phyloP scores from a whole-genome alignment of 2,329 filamentous ascomycete species.

The Penicillium sp. region DNA sequence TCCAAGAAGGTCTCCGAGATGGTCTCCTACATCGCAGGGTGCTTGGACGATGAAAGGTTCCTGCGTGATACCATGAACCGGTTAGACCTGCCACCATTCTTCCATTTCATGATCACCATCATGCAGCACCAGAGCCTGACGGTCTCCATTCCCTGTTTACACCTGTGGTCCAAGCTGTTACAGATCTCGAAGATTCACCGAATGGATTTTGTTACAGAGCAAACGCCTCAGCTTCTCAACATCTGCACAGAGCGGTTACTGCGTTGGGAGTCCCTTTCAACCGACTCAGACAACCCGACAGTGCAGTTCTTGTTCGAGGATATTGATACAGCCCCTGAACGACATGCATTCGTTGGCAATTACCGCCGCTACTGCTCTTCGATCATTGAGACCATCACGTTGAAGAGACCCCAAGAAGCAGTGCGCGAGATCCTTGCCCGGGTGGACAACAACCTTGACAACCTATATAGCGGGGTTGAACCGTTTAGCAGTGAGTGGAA shows the following conservation, averaged over 20 bases:
- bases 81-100: constrained; percentile 71
- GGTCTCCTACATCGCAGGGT: constrained; percentile 80
- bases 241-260: constrained; percentile 81
- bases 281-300: constrained; percentile 77
- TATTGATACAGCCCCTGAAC: constrained; percentile 90
- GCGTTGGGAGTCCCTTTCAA: constrained; percentile 82
- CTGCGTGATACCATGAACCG: constrained; percentile 59
- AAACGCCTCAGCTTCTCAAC: constrained; percentile 76
- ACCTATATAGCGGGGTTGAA: constrained; percentile 71
- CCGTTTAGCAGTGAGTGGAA: constrained; percentile 64
- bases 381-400: constrained; percentile 83
- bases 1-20: constrained; percentile 95
- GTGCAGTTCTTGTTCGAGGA: constrained; percentile 86
- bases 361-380: constrained; percentile 88
- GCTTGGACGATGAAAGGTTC: constrained; percentile 75
- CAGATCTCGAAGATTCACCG: constrained; percentile 69
- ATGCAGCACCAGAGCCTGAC: constrained; percentile 84
- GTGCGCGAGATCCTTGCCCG: constrained; percentile 82
- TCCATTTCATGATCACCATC: constrained; percentile 77
- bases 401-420: constrained; percentile 79
- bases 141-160: constrained; percentile 88
- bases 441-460: constrained; percentile 72
- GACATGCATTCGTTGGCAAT: constrained; percentile 93
- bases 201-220: constrained; percentile 57
- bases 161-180: constrained; percentile 84